Evolutionary conservation across 2,329 filamentous ascomycete species (phyloP).

Genomic region (Elsinoe ampelina): DNA sequence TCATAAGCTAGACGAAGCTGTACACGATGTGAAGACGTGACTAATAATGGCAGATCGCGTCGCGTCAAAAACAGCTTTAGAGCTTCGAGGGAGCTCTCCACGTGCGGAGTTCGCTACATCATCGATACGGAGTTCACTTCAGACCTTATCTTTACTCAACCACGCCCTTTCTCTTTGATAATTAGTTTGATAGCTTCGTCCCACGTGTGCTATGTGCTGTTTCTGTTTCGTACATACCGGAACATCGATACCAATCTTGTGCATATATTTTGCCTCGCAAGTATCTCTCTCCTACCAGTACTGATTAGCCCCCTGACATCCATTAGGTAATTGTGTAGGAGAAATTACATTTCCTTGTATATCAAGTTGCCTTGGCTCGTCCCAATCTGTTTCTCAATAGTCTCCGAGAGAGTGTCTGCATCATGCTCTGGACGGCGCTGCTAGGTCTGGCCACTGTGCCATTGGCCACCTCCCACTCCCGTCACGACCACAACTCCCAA

Average conservation of each 20-base stretch:
- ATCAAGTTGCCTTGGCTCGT: background rate
- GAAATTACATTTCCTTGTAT: background rate
- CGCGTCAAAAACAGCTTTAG: background rate
- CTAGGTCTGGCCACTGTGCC: background rate
- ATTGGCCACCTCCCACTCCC: constrained; percentile 10
- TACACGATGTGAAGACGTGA: background rate
- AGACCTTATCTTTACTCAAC: background rate
- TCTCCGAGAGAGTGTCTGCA: background rate
- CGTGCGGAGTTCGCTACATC: background rate
- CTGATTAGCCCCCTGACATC: background rate
- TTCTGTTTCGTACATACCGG: background rate
- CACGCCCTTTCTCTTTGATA: too few species aligned
- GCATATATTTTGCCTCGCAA: too few species aligned
- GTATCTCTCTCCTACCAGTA: background rate
- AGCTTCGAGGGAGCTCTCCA: background rate
- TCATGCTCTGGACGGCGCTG: background rate
- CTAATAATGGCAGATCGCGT: background rate
- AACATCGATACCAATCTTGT: background rate
- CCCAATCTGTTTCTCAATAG: background rate
- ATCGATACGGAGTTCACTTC: background rate
- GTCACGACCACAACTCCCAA: constrained; percentile 13
- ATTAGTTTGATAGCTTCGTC: too few species aligned
- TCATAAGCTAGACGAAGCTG: background rate
- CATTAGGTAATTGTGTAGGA: background rate
- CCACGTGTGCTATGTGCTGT: background rate